Percentiles rank a stretch among this genome's conserved stretches.
phyloP scores from a whole-genome alignment of 75 land plant species.

The Cunninghamia lanceolata region DNA sequence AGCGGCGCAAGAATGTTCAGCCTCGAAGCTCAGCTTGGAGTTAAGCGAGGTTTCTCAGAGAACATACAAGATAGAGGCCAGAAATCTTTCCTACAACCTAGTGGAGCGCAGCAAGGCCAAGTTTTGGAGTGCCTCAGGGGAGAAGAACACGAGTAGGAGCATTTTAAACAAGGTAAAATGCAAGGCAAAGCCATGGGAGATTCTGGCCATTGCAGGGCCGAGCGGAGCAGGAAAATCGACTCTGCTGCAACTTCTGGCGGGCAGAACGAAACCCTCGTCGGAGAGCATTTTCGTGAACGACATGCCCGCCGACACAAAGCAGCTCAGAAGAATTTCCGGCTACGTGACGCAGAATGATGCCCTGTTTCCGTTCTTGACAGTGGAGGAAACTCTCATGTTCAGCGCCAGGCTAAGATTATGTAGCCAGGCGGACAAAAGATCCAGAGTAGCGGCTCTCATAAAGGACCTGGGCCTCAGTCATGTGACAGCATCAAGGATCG shows the following conservation, averaged over 20 bases:
- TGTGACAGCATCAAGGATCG: constrained; percentile 60
- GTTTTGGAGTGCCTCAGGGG: neutral
- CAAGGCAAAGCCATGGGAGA: constrained; percentile 70
- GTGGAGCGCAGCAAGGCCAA: neutral
- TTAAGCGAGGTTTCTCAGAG: neutral
- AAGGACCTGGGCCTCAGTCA: constrained; percentile 65
- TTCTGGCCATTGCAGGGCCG: constrained; percentile 89
- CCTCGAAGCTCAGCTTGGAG: neutral
- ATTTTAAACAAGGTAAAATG: constrained; percentile 60
- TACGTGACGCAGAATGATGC: constrained; percentile 81
- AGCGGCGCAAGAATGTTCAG: too few species aligned
- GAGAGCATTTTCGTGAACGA: constrained; percentile 50
- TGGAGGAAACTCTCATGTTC: constrained; percentile 76
- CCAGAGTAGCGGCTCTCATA: constrained; percentile 52
- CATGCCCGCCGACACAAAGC: constrained; percentile 32
- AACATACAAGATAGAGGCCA: constrained; percentile 81
- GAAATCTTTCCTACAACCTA: constrained; percentile 67
- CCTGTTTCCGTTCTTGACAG: constrained; percentile 83
- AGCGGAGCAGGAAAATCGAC: constrained; percentile 96
- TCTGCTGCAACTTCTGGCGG: constrained; percentile 72
- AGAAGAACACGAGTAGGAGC: neutral
- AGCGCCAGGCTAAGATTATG: constrained; percentile 63
- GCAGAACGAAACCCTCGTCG: constrained; percentile 38
- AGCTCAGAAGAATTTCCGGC: constrained; percentile 63
- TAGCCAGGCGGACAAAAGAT: constrained; percentile 13